These are phyloP conservation scores for Hylodesmum podocarpum DNA, from an alignment of 306 rosid genomes.

Conservation along the genomic window DNA sequence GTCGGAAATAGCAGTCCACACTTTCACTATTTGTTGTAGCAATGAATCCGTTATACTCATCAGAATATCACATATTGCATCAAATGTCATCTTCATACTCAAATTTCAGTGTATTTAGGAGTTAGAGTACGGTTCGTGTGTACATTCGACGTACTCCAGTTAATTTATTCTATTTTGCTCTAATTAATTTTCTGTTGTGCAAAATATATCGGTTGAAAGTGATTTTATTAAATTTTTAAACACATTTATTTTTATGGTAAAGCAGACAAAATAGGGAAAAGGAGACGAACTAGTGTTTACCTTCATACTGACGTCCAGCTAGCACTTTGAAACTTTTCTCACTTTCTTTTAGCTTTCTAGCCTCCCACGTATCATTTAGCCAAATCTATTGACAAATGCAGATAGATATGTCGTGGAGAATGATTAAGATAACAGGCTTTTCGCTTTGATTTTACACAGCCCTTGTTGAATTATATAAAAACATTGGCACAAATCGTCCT, in stretches of 20 bases:
- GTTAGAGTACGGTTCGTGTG: not conserved
- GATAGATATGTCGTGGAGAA: conserved; percentile 30
- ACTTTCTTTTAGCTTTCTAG: conserved; percentile 39
- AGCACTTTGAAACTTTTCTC: conserved; percentile 54
- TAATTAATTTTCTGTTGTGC: too few relatives aligned
- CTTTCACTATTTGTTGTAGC: not conserved
- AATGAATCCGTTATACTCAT: not conserved
- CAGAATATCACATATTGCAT: conserved; percentile 62
- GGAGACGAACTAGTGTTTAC: conserved; percentile 7
- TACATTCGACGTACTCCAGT: too few relatives aligned
- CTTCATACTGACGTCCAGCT: conserved; percentile 58
- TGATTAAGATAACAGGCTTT: conserved; percentile 52
- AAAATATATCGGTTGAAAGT: too few relatives aligned
- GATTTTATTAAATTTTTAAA: too few relatives aligned
- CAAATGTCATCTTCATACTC: conserved; percentile 50
- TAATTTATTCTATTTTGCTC: not conserved
- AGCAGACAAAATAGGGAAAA: not conserved
- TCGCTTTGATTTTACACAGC: conserved; percentile 57
- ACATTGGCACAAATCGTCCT: conserved; percentile 49
- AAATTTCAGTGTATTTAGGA: conserved; percentile 21
- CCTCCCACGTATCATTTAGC: conserved; percentile 47
- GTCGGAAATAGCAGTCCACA: not conserved
- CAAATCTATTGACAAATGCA: conserved; percentile 49
- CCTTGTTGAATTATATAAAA: conserved; percentile 62
- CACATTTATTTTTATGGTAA: too few relatives aligned